phyloP scores from a whole-genome alignment of 495 filamentous ascomycete species.

The Xylaria venustula region DNA sequence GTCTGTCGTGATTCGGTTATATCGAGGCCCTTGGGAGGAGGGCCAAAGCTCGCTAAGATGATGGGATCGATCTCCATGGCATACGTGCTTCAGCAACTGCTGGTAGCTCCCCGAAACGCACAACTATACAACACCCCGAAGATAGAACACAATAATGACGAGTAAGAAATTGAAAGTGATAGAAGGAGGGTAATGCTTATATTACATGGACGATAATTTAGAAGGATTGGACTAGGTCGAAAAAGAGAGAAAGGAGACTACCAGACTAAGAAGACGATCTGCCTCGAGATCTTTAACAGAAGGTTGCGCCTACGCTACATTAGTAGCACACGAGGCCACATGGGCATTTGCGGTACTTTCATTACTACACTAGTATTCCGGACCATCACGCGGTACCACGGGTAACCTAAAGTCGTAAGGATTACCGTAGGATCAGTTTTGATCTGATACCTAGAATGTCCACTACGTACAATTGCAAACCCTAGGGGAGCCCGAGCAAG shows the following conservation, averaged over 20 bases:
- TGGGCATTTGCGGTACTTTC: not conserved
- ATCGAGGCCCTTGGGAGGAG: slow-evolving; percentile 24
- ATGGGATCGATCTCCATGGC: slow-evolving; percentile 18
- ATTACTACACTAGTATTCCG: not conserved
- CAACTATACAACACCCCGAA: slow-evolving; percentile 3
- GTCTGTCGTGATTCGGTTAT: slow-evolving; percentile 28
- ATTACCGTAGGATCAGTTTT: slow-evolving; percentile 4
- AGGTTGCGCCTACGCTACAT: not conserved
- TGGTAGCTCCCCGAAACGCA: not conserved
- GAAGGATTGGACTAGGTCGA: not conserved
- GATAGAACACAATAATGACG: slow-evolving; percentile 15
- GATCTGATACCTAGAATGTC: not conserved
- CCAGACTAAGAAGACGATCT: slow-evolving; percentile 1
- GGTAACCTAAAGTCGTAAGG: not conserved
- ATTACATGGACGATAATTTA: slow-evolving; percentile 1
- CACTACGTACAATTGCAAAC: not conserved
- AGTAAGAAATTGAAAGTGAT: not conserved
- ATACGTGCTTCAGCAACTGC: not conserved
- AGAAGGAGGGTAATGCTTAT: not conserved
- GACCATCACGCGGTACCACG: slow-evolving; percentile 1
- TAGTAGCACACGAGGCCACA: no score
- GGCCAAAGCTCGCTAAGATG: slow-evolving; percentile 23
- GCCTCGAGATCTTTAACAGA: slow-evolving; percentile 1
- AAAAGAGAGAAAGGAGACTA: not conserved
- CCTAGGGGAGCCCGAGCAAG: not conserved